Evolutionary conservation across 495 filamentous ascomycete species (phyloP), one percentile per base, ranked within the genome.

Genomic region (Penicillium goetzii): DNA sequence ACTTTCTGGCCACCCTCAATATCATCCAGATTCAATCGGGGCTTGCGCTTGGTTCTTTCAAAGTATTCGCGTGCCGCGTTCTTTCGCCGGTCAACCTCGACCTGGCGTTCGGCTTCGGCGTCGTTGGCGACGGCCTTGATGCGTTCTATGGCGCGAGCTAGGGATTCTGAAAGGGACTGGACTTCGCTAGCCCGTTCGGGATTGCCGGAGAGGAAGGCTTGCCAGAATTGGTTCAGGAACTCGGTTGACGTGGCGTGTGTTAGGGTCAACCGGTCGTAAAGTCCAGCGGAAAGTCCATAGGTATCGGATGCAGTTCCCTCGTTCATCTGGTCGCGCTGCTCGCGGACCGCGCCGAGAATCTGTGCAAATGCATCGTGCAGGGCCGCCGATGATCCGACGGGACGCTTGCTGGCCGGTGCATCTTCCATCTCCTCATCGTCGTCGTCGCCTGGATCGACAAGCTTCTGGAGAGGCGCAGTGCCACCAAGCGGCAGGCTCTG

Each of bases 181-280:
- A 96, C 81, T 71, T 97, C 93, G 25, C 79, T 78, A 0, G 90
- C 88, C n/a, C 90, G 87, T 47, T 88, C 86, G 9, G 90, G 78
- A 72, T 95, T 90, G 2, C 91, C 92, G 0, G 93, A 97, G 9
- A 94, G 79, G 68, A 95, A 97, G 4, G 91, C 86, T 38, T 85
- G 80, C 93, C 93, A 98, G 80, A 97, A 99, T 71, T 98, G 93
- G 64, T 91, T 89, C n/a, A 99, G 78, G 69, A 98, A 98, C 65
- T 98, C 96, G 9, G 88, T 90, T 1, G 92, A 92, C 0, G 95
- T 97, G 43, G 93, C 92, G 71, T 98, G 92, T 19, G 93, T 96
- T 25, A 97, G 83, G 28, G 84, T 86, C 41, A 96, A 83, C 4
- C 88, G 85, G 59, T 96, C 89, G 43, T 91, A 89, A 5, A 92